phyloP scores from a whole-genome alignment of 176 grass and related monocot genomes.

The Poa pratensis region DNA sequence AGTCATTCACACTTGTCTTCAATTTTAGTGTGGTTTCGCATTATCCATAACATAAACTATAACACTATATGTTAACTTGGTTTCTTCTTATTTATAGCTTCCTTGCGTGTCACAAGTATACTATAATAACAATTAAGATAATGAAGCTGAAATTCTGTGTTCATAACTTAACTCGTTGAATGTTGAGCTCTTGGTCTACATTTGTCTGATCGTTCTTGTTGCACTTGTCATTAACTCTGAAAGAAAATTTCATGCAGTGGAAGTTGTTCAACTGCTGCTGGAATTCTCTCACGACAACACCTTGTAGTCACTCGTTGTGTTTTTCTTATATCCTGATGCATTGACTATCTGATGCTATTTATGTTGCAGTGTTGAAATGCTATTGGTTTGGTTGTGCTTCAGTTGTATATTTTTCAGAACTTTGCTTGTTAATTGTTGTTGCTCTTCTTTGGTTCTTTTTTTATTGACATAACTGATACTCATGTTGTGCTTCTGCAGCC shows the following conservation, averaged over 20 bases:
- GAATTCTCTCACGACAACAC: background rate
- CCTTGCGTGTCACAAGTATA: background rate
- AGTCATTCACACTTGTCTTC: background rate
- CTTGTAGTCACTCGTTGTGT: background rate
- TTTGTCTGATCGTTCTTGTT: background rate
- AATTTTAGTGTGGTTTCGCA: background rate
- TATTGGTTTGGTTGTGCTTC: background rate
- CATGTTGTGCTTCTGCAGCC: slow-evolving; percentile 27
- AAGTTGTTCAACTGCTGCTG: background rate
- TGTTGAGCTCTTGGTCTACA: background rate
- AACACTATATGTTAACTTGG: background rate
- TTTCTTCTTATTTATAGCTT: slow-evolving; percentile 13
- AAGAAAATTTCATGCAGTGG: background rate
- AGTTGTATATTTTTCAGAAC: background rate
- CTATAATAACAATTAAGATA: background rate
- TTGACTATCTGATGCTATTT: background rate
- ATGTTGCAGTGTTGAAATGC: background rate
- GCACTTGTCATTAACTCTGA: background rate
- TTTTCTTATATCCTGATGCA: background rate
- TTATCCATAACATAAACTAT: background rate
- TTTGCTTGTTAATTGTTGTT: background rate
- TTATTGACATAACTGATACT: background rate
- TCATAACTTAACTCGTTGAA: background rate
- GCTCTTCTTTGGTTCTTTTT: background rate
- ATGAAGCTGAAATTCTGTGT: background rate